These are phyloP conservation scores for Microbotryomycetes sp. DNA, from an alignment of 1,284 basidiomycete genomes.

Conservation along the genomic window DNA sequence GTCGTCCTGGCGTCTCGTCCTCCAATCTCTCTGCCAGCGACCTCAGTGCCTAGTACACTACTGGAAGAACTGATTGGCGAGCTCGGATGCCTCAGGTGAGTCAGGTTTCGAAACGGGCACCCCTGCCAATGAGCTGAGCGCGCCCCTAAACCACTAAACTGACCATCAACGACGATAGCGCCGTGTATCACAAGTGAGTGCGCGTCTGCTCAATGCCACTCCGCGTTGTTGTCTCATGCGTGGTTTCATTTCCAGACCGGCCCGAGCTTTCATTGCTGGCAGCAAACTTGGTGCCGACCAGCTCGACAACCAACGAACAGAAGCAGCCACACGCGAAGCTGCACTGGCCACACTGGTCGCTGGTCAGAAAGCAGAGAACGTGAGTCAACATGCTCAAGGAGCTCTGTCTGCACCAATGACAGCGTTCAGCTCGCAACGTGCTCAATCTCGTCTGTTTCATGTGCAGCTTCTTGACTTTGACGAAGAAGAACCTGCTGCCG, in stretches of 20 bases:
- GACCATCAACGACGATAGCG: neutral
- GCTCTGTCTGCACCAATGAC: neutral
- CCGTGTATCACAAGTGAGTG: constrained; percentile 29
- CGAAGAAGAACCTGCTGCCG: constrained; percentile 62
- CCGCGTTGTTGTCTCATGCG: constrained; percentile 55
- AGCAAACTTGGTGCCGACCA: constrained; percentile 62
- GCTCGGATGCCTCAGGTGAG: constrained; percentile 45
- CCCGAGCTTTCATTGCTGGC: constrained; percentile 47
- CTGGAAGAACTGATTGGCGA: constrained; percentile 88
- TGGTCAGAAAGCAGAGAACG: constrained; percentile 85
- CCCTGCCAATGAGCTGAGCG: too few relatives aligned
- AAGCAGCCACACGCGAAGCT: constrained; percentile 51
- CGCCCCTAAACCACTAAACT: neutral
- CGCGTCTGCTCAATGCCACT: constrained; percentile 20
- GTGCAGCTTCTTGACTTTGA: constrained; percentile 73
- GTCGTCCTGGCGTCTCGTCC: constrained; percentile 87
- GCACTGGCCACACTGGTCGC: constrained; percentile 81
- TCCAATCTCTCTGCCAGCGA: constrained; percentile 85
- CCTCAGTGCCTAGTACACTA: constrained; percentile 81
- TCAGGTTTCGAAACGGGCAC: neutral
- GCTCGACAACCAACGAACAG: constrained; percentile 43
- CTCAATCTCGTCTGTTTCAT: neutral
- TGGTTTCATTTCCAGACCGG: constrained; percentile 65
- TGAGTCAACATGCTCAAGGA: constrained; percentile 4
- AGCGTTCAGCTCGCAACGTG: neutral